Evolutionary conservation across 1,284 basidiomycete species (phyloP).

Genomic region (Puccinia hordei): DNA sequence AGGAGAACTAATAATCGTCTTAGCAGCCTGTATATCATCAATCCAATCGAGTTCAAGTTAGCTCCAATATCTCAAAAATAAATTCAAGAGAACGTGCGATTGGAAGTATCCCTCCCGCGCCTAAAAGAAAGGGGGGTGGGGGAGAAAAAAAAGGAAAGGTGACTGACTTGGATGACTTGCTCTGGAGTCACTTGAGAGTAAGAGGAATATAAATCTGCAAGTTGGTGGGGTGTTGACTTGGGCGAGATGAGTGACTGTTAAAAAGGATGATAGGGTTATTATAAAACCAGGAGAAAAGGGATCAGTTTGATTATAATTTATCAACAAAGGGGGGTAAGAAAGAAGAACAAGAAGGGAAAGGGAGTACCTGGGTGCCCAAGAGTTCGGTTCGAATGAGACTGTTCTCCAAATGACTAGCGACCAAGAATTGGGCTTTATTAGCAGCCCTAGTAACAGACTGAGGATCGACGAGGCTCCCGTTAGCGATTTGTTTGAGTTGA

Average conservation of each 20-base stretch:
- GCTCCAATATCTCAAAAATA: not conserved
- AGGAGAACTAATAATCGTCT: conserved; percentile 68
- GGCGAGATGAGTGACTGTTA: conserved; percentile 66
- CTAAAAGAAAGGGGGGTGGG: conserved; percentile 9
- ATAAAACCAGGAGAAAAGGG: not conserved
- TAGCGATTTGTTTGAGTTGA: conserved; percentile 68
- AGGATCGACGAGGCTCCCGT: conserved; percentile 53
- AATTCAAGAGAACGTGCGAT: no score
- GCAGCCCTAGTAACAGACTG: conserved; percentile 74
- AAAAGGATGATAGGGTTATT: conserved; percentile 58
- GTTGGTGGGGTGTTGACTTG: conserved; percentile 65
- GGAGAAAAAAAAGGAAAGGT: no score
- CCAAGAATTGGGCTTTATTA: conserved; percentile 80
- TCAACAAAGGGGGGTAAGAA: conserved; percentile 15
- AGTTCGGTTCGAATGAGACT: conserved; percentile 70
- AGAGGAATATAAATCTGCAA: conserved; percentile 56
- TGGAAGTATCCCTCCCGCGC: no score
- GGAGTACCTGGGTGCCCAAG: conserved; percentile 68
- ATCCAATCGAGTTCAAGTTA: not conserved
- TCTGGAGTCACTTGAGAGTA: conserved; percentile 58
- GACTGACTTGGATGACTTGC: conserved; percentile 57
- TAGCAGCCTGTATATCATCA: conserved; percentile 53
- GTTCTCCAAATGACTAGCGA: conserved; percentile 71
- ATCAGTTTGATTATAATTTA: conserved; percentile 65
- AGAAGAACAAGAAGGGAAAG: conserved; percentile 49